Base-by-base conservation (phyloP, 176 grass and related monocot genomes). In the Tuctoria greenei region DNA sequence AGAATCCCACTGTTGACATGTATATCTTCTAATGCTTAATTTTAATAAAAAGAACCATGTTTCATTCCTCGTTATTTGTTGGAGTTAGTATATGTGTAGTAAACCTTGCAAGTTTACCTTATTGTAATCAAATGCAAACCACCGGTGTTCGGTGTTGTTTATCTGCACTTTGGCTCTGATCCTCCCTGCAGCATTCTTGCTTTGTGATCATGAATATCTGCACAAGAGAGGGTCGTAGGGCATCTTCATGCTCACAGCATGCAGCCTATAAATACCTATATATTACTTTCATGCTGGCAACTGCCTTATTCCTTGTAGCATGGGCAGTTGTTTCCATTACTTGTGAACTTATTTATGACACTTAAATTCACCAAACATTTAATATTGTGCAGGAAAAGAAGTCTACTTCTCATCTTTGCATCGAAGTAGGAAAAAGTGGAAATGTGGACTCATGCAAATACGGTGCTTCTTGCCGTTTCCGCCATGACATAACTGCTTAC, bases 401-500 rank as follows among this genome's bases (percentile, higher is more conserved):
- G 46, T 97, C 91, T 13, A 47, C 68, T 45, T 66, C 81, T 10
- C 88, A 91, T 85, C 85, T 93, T 75, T 97, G 94, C 88, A 79
- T 72, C 6, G 72, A 78, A 86, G 86, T 97, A 47, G 94, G 77
- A 34, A 93, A 86, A 88, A 85, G 61, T 86, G 88, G 91, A 75
- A 91, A 91, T 76, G 86, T 21, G 45, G 84, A 91, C 23, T 65
- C 94, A 59, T 97, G 94, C 67, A 80, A 61, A 54, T 93, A 89
- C 45, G 82, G 86, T 54, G 64, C 77, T 72, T 89, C 88, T 64
- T 97, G 94, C 35, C 94, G 84, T 66, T 93, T 91, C 86, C 93
- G 81, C 83, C 94, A 93, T 88, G 94, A 97, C 38, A 49, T 93
- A 70, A 63, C 83, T 87, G 91, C 84, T 67, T 97, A 87, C 78